phyloP scores from a whole-genome alignment of 2,329 filamentous ascomycete species.

The Penicillium capsulatum region DNA sequence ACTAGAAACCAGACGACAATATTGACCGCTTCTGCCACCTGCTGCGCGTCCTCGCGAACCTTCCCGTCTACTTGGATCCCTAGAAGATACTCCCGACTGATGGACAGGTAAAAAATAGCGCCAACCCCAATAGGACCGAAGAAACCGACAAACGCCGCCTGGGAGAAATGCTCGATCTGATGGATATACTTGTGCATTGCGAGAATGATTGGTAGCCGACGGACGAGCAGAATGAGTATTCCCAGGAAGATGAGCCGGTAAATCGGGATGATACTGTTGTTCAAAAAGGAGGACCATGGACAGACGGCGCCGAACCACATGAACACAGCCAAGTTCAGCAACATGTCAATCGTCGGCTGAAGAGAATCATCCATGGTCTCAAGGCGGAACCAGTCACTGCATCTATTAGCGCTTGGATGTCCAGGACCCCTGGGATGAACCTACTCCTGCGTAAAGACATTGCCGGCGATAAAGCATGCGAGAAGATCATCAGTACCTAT shows the following conservation, averaged over 20 bases:
- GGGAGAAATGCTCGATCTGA: constrained; percentile 69
- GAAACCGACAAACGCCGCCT: constrained; percentile 84
- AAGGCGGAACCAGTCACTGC: constrained; percentile 80
- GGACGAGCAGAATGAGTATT: constrained; percentile 69
- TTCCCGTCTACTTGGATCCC: constrained; percentile 56
- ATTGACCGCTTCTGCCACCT: constrained; percentile 61
- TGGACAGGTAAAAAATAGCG: constrained; percentile 83
- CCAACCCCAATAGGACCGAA: constrained; percentile 91
- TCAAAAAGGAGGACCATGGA: constrained; percentile 69
- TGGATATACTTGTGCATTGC: constrained; percentile 69
- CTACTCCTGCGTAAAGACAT: constrained; percentile 81
- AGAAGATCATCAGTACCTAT: constrained; percentile 85
- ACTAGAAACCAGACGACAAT: constrained; percentile 83
- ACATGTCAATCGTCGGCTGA: constrained; percentile 93
- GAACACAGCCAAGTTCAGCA: constrained; percentile 83
- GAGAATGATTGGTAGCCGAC: constrained; percentile 73
- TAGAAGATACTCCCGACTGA: constrained; percentile 69
- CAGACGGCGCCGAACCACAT: constrained; percentile 86
- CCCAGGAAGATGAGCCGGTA: constrained; percentile 70
- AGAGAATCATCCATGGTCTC: constrained; percentile 86
- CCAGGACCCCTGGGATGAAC: constrained; percentile 18
- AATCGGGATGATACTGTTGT: constrained; percentile 66
- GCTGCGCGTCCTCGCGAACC: constrained; percentile 61
- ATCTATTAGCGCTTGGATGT: constrained; percentile 16
- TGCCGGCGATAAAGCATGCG: constrained; percentile 88